These are phyloP conservation scores for Agaricus subrufescens DNA, from an alignment of 768 basidiomycete species.

Conservation along the genomic window DNA sequence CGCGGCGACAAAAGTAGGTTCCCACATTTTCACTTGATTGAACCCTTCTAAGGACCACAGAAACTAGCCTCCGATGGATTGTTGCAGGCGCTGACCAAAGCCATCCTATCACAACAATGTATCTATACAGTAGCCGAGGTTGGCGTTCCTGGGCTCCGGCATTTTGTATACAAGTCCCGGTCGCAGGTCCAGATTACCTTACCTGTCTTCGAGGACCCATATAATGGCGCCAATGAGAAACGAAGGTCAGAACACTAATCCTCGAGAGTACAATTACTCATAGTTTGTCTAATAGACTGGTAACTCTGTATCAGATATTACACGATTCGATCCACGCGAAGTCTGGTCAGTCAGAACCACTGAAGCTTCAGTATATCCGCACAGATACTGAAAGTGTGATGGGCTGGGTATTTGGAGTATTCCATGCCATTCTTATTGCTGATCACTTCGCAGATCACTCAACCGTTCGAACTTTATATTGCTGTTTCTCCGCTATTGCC, in stretches of 20 bases:
- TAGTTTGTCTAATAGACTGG: conserved; percentile 42
- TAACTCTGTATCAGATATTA: conserved; percentile 82
- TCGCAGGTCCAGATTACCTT: conserved; percentile 84
- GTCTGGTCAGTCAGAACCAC: conserved; percentile 72
- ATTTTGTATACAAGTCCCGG: conserved; percentile 94
- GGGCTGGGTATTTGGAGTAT: conserved; percentile 69
- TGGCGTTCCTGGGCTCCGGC: conserved; percentile 85
- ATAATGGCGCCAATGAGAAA: conserved; percentile 55
- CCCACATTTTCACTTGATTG: background rate
- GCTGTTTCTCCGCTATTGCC: conserved; percentile 78
- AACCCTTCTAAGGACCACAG: conserved; percentile 29
- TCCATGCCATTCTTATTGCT: background rate
- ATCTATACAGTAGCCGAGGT: conserved; percentile 71
- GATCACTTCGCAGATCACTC: conserved; percentile 67
- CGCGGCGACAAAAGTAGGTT: conserved; percentile 50
- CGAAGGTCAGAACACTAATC: conserved; percentile 42
- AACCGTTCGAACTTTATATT: conserved; percentile 89
- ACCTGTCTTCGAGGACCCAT: conserved; percentile 85
- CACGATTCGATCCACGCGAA: conserved; percentile 90
- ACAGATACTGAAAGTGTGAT: conserved; percentile 86
- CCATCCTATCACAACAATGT: conserved; percentile 44
- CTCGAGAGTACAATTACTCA: background rate
- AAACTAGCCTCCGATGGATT: conserved; percentile 61
- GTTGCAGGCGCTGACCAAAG: conserved; percentile 42
- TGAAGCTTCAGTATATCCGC: conserved; percentile 84